Percentiles rank a stretch among this genome's conserved stretches.
Evolutionary conservation across 768 basidiomycete genomes (phyloP).

Genomic region (Pulveroboletus ravenelii): DNA sequence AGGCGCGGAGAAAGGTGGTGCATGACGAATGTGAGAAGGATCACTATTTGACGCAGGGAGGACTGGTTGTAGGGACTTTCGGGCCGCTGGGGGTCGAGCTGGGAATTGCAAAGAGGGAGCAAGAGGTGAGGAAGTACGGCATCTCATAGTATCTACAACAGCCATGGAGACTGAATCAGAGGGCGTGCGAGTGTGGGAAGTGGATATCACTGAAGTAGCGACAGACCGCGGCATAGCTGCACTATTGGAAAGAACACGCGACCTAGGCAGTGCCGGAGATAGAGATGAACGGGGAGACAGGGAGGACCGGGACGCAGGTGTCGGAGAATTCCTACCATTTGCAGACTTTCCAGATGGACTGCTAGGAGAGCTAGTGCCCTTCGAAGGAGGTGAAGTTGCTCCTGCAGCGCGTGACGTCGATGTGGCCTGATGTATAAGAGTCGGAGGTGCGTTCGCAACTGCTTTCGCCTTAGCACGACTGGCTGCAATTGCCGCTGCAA

Average conservation of each 20-base stretch:
- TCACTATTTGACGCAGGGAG: conserved; percentile 34
- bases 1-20: conserved; percentile 9
- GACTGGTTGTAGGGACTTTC: conserved; percentile 35
- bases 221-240: conserved; percentile 39
- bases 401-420: conserved; percentile 56
- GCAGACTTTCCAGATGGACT: conserved; percentile 43
- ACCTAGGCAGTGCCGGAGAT: conserved; percentile 39
- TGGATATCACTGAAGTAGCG: conserved; percentile 29
- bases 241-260: conserved; percentile 39
- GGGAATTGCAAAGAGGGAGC: conserved; percentile 28
- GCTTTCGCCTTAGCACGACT: conserved; percentile 84
- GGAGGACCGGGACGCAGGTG: conserved; percentile 37
- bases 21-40: conserved; percentile 20
- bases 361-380: conserved; percentile 37
- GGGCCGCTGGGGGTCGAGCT: conserved; percentile 33
- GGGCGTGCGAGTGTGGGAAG: conserved; percentile 41
- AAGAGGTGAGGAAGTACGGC: conserved; percentile 50
- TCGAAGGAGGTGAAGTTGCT: conserved; percentile 38
- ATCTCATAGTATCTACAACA: conserved; percentile 30
- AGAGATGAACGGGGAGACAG: conserved; percentile 47
- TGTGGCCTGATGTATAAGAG: conserved; percentile 76
- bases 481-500: conserved; percentile 85
- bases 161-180: conserved; percentile 34
- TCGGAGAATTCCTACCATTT: conserved; percentile 34
- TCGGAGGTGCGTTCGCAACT: conserved; percentile 77